Percentiles rank a stretch among this genome's conserved stretches.
Conservation (phyloP, 2,329 filamentous ascomycete genomes). For the Coniella vitis region DNA sequence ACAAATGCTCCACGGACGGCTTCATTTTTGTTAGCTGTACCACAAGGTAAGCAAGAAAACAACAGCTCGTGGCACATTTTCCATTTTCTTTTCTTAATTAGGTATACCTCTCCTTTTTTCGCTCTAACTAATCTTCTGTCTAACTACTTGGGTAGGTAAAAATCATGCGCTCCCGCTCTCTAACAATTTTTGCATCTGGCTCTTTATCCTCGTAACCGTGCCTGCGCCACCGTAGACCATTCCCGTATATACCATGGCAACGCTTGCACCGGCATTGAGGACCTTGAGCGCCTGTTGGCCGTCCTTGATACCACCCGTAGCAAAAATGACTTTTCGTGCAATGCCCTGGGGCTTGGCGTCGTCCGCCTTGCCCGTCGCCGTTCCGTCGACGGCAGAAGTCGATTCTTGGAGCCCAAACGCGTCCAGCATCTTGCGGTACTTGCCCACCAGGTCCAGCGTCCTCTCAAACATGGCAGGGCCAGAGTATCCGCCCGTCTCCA, state of each 20-base stretch:
- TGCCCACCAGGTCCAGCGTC: constrained; percentile 70
- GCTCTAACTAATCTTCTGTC: too few relatives aligned
- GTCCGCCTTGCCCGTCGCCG: constrained; percentile 24
- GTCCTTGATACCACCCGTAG: constrained; percentile 85
- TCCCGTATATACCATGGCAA: constrained; percentile 86
- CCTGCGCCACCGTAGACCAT: constrained; percentile 59
- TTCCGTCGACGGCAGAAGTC: constrained; percentile 24
- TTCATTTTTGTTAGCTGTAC: too few relatives aligned
- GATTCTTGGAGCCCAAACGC: constrained; percentile 34
- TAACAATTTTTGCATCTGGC: constrained; percentile 47
- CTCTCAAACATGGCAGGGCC: constrained; percentile 82
- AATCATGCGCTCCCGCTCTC: constrained; percentile 12
- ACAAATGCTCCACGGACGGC: too few relatives aligned
- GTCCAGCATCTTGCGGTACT: constrained; percentile 68
- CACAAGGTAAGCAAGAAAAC: too few relatives aligned
- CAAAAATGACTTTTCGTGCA: constrained; percentile 76
- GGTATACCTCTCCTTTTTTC: too few relatives aligned
- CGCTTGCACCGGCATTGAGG: constrained; percentile 80
- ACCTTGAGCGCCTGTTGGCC: constrained; percentile 77
- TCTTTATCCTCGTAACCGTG: constrained; percentile 58
- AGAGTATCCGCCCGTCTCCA: constrained; percentile 81
- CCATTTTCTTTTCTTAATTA: too few relatives aligned
- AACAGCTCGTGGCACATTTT: too few relatives aligned
- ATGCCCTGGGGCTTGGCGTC: constrained; percentile 19
- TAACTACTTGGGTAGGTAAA: too few relatives aligned